Conservation (phyloP, 305 asterid species). For the Withania somnifera region DNA sequence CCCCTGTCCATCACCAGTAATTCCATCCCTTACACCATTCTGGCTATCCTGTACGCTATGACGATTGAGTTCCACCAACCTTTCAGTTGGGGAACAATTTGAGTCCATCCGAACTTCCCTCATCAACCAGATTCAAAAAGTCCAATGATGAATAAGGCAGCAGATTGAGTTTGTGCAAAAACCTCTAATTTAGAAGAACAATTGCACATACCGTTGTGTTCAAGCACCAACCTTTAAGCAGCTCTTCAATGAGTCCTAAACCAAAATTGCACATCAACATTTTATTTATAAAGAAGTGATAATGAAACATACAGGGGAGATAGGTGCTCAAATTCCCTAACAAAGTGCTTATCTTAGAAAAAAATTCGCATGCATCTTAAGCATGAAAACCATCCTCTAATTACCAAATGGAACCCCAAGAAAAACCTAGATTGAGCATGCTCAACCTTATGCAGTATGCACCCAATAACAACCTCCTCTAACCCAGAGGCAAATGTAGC, state of each 20-base stretch:
- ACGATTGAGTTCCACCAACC: slow-evolving; percentile 19
- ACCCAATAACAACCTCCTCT: not conserved
- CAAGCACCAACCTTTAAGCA: slow-evolving; percentile 9
- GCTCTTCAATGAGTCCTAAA: slow-evolving; percentile 2
- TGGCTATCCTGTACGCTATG: slow-evolving; percentile 7
- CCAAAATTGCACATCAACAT: not conserved
- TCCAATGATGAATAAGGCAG: slow-evolving; percentile 22
- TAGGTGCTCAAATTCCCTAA: not conserved
- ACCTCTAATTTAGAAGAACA: slow-evolving; percentile 17
- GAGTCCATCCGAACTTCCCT: slow-evolving; percentile 19
- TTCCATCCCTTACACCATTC: slow-evolving; percentile 19
- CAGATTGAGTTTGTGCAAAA: slow-evolving; percentile 20
- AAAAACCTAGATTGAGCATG: not conserved
- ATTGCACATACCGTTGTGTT: slow-evolving; percentile 24
- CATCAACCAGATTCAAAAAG: slow-evolving; percentile 43
- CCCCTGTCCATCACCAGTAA: slow-evolving; percentile 17
- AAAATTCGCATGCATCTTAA: not conserved
- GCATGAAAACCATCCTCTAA: not conserved
- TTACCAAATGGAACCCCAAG: not conserved
- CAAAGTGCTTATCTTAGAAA: not conserved
- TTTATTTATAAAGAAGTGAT: not conserved
- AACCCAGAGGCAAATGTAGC: not conserved
- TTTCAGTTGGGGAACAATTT: slow-evolving; percentile 19
- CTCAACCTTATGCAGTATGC: not conserved
- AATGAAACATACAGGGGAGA: not conserved